These are phyloP conservation scores for Phalaenopsis aphrodite DNA, from an alignment of 106 monocot species.

Conservation along the genomic window DNA sequence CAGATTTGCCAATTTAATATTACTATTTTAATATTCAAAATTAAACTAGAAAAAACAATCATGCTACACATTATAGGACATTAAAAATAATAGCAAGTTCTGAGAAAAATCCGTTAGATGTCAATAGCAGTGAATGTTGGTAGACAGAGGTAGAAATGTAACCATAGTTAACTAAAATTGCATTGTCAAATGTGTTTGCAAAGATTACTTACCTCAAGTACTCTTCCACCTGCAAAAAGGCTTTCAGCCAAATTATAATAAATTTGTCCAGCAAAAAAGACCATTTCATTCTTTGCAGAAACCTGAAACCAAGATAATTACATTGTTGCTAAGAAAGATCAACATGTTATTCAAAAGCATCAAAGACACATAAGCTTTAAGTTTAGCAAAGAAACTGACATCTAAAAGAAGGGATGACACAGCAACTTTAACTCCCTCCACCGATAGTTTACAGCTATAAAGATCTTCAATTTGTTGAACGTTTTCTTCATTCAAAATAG, in stretches of 20 bases:
- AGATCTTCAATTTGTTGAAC: conserved; percentile 6
- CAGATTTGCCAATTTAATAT: background rate
- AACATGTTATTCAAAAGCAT: background rate
- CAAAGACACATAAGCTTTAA: background rate
- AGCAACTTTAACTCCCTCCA: conserved; percentile 38
- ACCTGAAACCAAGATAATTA: conserved; percentile 25
- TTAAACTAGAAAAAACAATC: background rate
- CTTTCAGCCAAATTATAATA: conserved; percentile 77
- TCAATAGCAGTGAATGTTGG: background rate
- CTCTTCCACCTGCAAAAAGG: conserved; percentile 38
- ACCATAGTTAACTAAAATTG: background rate
- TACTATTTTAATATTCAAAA: too few species aligned
- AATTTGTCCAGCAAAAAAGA: conserved; percentile 50
- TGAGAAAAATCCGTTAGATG: background rate
- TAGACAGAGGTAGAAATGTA: background rate
- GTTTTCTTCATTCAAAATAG: conserved; percentile 26
- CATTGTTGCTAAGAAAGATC: background rate
- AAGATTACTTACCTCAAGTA: conserved; percentile 42
- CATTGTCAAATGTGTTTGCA: background rate
- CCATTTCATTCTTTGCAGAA: conserved; percentile 28
- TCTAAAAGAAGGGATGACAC: conserved; percentile 44
- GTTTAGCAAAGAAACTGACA: conserved; percentile 31
- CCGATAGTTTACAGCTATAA: conserved; percentile 15
- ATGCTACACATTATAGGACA: background rate
- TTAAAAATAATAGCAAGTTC: background rate